Percentiles rank a stretch among this genome's conserved stretches.
Evolutionary conservation across 2,329 filamentous ascomycete species (phyloP).

Genomic region (Cercospora sojina): DNA sequence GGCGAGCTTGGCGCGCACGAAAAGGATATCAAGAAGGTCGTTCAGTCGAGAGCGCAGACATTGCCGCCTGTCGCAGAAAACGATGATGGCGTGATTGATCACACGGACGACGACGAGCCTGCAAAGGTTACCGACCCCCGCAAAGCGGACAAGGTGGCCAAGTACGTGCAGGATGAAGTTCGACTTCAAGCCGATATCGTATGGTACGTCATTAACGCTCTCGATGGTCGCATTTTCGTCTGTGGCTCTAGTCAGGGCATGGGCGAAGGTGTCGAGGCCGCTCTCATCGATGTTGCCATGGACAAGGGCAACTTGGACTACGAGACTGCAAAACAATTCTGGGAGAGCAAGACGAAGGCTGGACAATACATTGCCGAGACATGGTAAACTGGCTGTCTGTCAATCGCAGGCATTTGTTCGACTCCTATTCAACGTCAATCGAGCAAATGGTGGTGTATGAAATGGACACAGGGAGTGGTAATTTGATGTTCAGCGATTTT

Average conservation of each 20-base stretch:
- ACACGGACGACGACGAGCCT: slow-evolving; percentile 39
- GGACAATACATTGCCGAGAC: slow-evolving; percentile 87
- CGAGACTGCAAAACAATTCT: slow-evolving; percentile 82
- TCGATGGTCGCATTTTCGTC: slow-evolving; percentile 96
- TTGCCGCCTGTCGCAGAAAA: slow-evolving; percentile 33
- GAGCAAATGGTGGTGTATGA: background rate
- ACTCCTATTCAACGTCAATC: background rate
- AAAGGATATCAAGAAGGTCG: slow-evolving; percentile 51
- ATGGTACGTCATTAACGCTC: slow-evolving; percentile 93
- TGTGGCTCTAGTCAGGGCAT: slow-evolving; percentile 95
- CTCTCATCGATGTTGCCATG: slow-evolving; percentile 88
- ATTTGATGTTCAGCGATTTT: background rate
- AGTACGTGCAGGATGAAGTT: slow-evolving; percentile 96
- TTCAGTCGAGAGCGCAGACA: slow-evolving; percentile 44
- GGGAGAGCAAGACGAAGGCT: slow-evolving; percentile 85
- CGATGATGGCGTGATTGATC: slow-evolving; percentile 42
- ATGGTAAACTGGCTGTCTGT: slow-evolving; percentile 26
- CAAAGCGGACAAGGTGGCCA: slow-evolving; percentile 63
- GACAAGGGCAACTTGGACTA: slow-evolving; percentile 81
- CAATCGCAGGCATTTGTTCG: background rate
- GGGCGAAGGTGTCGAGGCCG: slow-evolving; percentile 91
- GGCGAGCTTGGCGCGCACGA: slow-evolving; percentile 96
- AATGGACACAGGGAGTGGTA: background rate
- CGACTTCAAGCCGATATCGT: slow-evolving; percentile 89
- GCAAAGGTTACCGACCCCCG: slow-evolving; percentile 70